Percentiles rank a stretch among this genome's conserved stretches.
Conservation (phyloP, 768 basidiomycete species). For the Xerocomellus intermedius region DNA sequence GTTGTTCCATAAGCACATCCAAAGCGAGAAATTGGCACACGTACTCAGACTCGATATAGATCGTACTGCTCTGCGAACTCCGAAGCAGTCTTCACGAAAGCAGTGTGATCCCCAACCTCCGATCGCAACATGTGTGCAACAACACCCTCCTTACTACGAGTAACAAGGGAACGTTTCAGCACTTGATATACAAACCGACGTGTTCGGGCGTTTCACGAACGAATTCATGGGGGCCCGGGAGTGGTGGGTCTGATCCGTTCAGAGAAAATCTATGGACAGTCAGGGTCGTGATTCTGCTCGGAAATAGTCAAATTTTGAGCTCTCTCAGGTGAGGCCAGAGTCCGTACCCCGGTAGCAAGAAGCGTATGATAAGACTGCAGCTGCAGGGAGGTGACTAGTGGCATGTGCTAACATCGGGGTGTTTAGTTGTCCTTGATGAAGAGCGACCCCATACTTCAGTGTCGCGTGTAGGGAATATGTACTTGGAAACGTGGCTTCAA, state of each 20-base stretch:
- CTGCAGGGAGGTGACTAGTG: too few relatives aligned
- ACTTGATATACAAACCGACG: slow-evolving; percentile 16
- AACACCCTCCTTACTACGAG: slow-evolving; percentile 41
- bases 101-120: slow-evolving; percentile 69
- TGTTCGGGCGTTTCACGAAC: slow-evolving; percentile 34
- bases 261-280: slow-evolving; percentile 29
- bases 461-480: not conserved
- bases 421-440: not conserved
- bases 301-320: not conserved
- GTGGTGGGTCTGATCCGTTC: slow-evolving; percentile 39
- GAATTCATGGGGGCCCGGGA: slow-evolving; percentile 56
- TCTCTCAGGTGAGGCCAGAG: not conserved
- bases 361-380: not conserved
- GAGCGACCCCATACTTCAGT: not conserved
- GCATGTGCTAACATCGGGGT: not conserved
- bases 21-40: not conserved
- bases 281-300: slow-evolving; percentile 29
- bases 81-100: slow-evolving; percentile 55
- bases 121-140: slow-evolving; percentile 52
- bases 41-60: slow-evolving; percentile 42
- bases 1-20: slow-evolving; percentile 9
- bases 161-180: not conserved
- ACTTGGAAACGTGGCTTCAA: too few relatives aligned
- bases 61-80: slow-evolving; percentile 46
- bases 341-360: not conserved